A percentile compares a stretch with the other conserved stretches of the same genome.
Evolutionary conservation across 495 filamentous ascomycete species (phyloP).

Genomic region (Aspergillus biplanus): DNA sequence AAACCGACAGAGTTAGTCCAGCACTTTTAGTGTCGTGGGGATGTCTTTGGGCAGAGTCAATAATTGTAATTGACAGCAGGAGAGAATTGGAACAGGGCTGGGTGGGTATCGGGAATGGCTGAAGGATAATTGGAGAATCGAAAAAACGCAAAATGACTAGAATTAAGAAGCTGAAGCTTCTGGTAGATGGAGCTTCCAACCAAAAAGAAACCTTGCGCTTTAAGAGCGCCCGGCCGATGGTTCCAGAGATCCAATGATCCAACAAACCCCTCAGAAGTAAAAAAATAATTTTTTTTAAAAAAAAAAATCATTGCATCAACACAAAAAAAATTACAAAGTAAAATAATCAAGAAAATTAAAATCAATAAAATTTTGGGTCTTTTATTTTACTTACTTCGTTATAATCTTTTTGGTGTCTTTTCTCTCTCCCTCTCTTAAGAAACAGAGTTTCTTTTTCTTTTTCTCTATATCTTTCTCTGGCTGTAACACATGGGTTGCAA

Average conservation of each 20-base stretch:
- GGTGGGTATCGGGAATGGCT: conserved; percentile 28
- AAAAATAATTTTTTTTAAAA: background rate
- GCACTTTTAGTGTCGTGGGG: conserved; percentile 1
- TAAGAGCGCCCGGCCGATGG: conserved; percentile 18
- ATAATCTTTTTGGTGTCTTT: background rate
- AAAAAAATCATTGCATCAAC: conserved; percentile 12
- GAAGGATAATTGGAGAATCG: conserved; percentile 32
- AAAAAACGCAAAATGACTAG: conserved; percentile 16
- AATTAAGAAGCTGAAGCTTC: conserved; percentile 17
- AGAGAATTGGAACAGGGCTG: conserved; percentile 5
- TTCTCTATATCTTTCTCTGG: background rate
- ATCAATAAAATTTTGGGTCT: too few relatives aligned
- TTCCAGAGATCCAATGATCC: conserved; percentile 9
- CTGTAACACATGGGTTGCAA: background rate
- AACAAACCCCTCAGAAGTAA: conserved; percentile 2
- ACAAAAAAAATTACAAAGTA: too few relatives aligned
- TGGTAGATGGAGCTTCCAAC: conserved; percentile 19
- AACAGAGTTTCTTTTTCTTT: background rate
- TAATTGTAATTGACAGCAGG: background rate
- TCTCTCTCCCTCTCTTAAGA: background rate
- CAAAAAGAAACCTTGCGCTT: conserved; percentile 12
- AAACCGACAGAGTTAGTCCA: conserved; percentile 24
- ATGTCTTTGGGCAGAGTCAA: conserved; percentile 4
- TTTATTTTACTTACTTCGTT: conserved; percentile 1
- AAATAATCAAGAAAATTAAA: too few relatives aligned